Evolutionary conservation across 495 filamentous ascomycete species (phyloP).

Genomic region (Astrothelium subdiscretum): DNA sequence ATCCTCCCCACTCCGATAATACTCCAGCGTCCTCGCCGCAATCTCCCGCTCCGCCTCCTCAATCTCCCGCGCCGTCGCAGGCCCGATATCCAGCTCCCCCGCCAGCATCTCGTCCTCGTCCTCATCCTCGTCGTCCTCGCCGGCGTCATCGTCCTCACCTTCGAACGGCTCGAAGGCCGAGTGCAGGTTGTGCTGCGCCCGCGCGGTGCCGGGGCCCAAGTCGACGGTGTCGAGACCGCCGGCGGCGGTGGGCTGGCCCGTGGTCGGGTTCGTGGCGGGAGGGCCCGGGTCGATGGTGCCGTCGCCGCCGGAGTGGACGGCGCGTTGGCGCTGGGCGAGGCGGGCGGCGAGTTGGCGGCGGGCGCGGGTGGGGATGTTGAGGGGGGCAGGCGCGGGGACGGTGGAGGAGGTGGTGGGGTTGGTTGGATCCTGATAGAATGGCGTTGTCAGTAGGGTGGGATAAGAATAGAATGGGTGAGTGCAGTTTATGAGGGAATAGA

Average conservation of each 20-base stretch:
- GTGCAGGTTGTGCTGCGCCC: constrained; percentile 1
- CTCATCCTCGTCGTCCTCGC: neutral
- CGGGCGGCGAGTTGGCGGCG: constrained; percentile 73
- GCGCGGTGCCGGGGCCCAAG: constrained; percentile 2
- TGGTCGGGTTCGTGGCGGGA: neutral
- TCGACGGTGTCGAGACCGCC: neutral
- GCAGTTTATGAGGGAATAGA: neutral
- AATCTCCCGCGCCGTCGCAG: constrained; percentile 1
- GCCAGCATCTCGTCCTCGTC: constrained; percentile 4
- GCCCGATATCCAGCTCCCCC: constrained; percentile 5
- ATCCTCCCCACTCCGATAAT: constrained; percentile 2
- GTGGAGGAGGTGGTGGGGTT: neutral
- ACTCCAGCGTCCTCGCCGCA: constrained; percentile 4
- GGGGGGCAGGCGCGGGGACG: constrained; percentile 18
- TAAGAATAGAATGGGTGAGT: neutral
- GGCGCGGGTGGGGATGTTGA: constrained; percentile 74
- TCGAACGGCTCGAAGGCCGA: neutral
- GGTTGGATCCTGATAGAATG: neutral
- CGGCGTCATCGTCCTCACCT: neutral
- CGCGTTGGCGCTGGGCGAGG: constrained; percentile 43
- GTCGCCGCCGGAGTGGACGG: neutral
- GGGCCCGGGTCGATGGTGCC: too few species aligned
- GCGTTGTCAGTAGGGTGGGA: neutral
- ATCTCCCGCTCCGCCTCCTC: constrained; percentile 1
- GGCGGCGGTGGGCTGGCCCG: neutral